Base-by-base conservation (phyloP, 148 eudicot genomes). In the Camellia lanceoleosa region DNA sequence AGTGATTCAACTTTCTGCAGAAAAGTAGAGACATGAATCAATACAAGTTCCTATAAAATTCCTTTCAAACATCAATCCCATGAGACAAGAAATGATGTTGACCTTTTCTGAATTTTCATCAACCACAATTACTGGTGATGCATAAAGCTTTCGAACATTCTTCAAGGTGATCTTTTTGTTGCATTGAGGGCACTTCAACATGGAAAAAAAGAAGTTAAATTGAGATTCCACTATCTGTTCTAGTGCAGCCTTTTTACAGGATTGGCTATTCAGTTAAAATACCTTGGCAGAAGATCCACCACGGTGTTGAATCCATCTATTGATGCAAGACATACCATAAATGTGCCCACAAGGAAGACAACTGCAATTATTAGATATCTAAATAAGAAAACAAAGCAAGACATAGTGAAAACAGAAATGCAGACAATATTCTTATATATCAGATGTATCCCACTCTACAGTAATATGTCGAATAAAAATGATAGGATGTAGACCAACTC, bases 91-190 rank as follows among this genome's bases (percentile, higher is more conserved):
- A 65, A 43, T 61, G 54, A 69, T 52, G 60, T 71, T 59, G 62
- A 88, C 90, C 90, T 88, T 85, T 7, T 82, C 83, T n/a, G 81
- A 86, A n/a, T 84, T 80, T n/a, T 83, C 88, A 75, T 88, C 90
- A 51, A 83, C 81, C 58, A 88, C 88, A 75, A 88, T 78, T 43
- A 88, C 80, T 38, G 84, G 83, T 64, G 87, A 85, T 61, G 87
- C 90, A 71, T 88, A 88, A 11, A 88, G 78, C 86, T 82, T 83
- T 82, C 88, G 80, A 47, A 88, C 67, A 78, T 88, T 88, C 79
- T 85, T 86, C 80, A 88, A 51, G 30, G 82, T 64, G 68, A 86
- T 81, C 54, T 83, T 83, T n/a, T 78, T 63, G 75, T 88, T 88
- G 87, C 90, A 88, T 80, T 88, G 88, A 42, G 90, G 90, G 64